Conservation (phyloP, 2,329 filamentous ascomycete genomes). For the Diaporthe batatas region DNA sequence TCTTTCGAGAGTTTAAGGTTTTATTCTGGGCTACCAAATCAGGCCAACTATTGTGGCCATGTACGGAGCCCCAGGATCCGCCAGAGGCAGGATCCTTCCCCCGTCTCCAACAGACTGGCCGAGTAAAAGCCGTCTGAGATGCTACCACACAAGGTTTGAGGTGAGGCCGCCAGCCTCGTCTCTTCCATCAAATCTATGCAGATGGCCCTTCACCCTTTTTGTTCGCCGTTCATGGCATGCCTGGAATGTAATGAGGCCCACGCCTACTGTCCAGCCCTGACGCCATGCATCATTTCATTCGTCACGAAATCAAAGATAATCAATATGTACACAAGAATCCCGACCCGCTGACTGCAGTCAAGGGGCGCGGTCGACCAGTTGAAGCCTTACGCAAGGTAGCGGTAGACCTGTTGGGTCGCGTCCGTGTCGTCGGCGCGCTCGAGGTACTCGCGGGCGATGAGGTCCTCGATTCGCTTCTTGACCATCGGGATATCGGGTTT, state of each 20-base stretch:
- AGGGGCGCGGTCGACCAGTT: neutral
- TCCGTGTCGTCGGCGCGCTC: conserved; percentile 79
- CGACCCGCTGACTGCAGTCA: conserved; percentile 1
- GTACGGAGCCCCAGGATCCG: neutral
- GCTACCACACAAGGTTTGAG: neutral
- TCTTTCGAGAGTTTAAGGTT: neutral
- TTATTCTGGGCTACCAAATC: neutral
- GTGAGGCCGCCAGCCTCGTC: neutral
- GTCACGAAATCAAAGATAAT: conserved; percentile 3
- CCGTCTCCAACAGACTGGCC: neutral
- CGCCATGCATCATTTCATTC: conserved; percentile 39
- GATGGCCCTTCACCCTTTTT: neutral
- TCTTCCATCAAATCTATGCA: conserved; percentile 23
- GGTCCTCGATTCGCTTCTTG: conserved; percentile 83
- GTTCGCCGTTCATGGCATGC: conserved; percentile 16
- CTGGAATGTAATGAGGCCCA: conserved; percentile 8
- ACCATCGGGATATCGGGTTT: conserved; percentile 82
- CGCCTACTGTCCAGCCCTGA: conserved; percentile 31
- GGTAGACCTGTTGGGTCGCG: conserved; percentile 73
- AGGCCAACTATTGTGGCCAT: neutral
- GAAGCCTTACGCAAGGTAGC: conserved; percentile 73
- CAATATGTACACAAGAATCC: conserved; percentile 24
- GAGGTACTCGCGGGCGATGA: conserved; percentile 83
- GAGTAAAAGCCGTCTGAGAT: neutral
- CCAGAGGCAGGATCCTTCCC: neutral